Evolutionary conservation across 164 flowering plant genomes (phyloP).

Genomic region (Protea cynaroides): DNA sequence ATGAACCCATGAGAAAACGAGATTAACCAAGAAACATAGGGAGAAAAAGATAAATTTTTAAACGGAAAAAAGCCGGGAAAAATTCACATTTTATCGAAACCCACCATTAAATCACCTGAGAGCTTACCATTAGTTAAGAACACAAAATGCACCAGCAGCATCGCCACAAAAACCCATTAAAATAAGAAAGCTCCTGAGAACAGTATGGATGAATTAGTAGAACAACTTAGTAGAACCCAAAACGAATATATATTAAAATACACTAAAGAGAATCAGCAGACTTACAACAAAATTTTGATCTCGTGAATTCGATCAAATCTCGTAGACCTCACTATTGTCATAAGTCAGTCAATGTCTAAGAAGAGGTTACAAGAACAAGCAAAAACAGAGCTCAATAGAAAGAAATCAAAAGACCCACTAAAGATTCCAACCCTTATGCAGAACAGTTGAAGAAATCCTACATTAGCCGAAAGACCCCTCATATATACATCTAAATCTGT

Average conservation of each 20-base stretch:
- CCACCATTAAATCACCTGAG: too few species aligned
- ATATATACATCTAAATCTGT: constrained; percentile 1
- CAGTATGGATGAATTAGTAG: neutral
- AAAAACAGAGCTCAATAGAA: neutral
- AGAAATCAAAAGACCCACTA: too few species aligned
- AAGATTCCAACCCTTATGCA: neutral
- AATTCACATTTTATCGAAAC: constrained; percentile 3
- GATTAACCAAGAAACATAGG: neutral
- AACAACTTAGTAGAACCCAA: neutral
- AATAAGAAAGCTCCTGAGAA: too few species aligned
- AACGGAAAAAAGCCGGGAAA: constrained; percentile 8
- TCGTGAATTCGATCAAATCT: neutral
- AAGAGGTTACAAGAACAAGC: neutral
- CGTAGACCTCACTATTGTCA: neutral
- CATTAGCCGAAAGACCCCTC: neutral
- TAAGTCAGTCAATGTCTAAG: neutral
- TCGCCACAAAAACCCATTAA: too few species aligned
- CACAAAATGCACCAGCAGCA: too few species aligned
- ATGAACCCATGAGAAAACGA: too few species aligned
- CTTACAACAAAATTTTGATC: neutral
- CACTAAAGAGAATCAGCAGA: neutral
- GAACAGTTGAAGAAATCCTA: too few species aligned
- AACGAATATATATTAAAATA: neutral
- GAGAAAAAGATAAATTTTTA: neutral
- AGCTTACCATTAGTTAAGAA: too few species aligned